A percentile compares a stretch with the other conserved stretches of the same genome.
These are phyloP conservation scores for Sanchytrium tribonematis DNA, from an alignment of 371 early-diverging fungal species.

Conservation along the genomic window DNA sequence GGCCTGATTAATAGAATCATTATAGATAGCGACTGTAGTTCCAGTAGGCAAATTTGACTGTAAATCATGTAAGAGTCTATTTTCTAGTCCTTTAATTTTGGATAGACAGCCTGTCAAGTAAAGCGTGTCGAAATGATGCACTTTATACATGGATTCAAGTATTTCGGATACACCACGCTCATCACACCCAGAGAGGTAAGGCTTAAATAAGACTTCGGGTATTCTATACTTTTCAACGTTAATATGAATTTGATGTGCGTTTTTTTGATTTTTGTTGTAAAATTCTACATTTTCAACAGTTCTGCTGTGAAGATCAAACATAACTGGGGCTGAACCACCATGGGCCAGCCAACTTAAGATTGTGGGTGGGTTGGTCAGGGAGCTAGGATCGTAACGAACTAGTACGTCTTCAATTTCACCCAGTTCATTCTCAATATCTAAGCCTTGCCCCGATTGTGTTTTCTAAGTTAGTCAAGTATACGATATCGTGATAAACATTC, in stretches of 20 bases:
- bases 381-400: neutral
- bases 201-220: slow-evolving; percentile 18
- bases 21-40: neutral
- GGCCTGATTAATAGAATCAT: neutral
- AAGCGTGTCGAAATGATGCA: neutral
- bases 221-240: slow-evolving; percentile 17
- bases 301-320: neutral
- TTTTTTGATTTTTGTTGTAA: neutral
- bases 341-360: neutral
- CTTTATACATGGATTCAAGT: neutral
- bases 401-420: neutral
- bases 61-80: neutral
- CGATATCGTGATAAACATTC: neutral
- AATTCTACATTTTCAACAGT: neutral
- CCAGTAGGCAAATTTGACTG: neutral
- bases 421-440: neutral
- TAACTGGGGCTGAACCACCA: neutral
- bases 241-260: slow-evolving; percentile 3
- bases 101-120: neutral
- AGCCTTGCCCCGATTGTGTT: neutral
- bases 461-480: neutral
- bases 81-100: neutral
- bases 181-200: slow-evolving; percentile 13
- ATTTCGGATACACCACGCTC: slow-evolving; percentile 12
- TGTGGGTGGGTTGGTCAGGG: neutral